Base-by-base conservation (phyloP, 1,139 yeast species). In the Saccharomyces hybrid region DNA sequence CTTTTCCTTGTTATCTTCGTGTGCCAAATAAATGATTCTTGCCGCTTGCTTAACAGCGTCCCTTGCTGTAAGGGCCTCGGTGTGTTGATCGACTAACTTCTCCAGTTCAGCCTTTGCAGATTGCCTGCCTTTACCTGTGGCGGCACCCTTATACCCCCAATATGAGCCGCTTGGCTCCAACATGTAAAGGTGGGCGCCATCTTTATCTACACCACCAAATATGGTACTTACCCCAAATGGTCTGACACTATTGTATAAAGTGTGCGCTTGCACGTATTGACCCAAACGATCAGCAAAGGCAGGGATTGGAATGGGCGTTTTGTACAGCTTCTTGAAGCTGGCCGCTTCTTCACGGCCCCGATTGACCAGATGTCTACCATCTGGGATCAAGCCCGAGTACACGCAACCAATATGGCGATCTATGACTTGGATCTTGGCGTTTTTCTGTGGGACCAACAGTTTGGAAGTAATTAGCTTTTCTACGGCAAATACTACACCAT, bases 111-210 rank as follows among this genome's bases (percentile, higher is more conserved):
- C 87, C 73, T 90, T 91, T 56, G 99, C 99, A 27, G 89, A 82
- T 73, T 93, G 99, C 71, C 98, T 84, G 49, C 99, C 99, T 72
- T 93, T 95, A 58, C 99, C 99, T 4, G 97, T 83, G 38, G 99
- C 99, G 51, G 97, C 96, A 55, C 97, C 99, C 54, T 81, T 80
- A 73, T 93, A 95, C 50, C 99, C 99, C 98, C 99, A 93, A 68
- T 84, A 88, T 1, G 90, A 78, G 58, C 99, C 99, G 71, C 96
- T 88, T 61, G 99, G 99, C 71, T 95, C 99, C 59, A 95, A 80
- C 97, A 93, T 91, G 74, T 87, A 91, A 67, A 95, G 79, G 70
- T 91, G 97, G 42, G 96, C 84, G 8, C 96, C 96, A 59, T 86
- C 81, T 48, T 81, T 84, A 70, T 91, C 98, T 51, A 88, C 83